Evolutionary conservation across 140 eudicot genomes (phyloP).

Genomic region (Flaveria floridana): DNA sequence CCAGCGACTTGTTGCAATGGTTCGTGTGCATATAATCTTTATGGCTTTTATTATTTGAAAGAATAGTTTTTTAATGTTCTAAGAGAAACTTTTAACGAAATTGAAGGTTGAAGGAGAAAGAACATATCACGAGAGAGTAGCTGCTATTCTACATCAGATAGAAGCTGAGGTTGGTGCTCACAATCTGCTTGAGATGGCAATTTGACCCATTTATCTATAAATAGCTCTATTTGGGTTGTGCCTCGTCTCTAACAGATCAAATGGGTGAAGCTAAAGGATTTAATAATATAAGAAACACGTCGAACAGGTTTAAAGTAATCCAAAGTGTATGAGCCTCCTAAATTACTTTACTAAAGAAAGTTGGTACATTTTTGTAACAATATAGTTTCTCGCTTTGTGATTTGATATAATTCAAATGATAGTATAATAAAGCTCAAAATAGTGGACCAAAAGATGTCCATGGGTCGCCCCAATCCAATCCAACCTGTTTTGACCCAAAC

Average conservation of each 20-base stretch:
- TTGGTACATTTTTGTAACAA: background rate
- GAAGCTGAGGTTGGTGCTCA: conserved; percentile 77
- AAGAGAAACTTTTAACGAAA: conserved; percentile 10
- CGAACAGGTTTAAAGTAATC: background rate
- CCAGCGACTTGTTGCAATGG: conserved; percentile 98
- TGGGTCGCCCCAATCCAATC: background rate
- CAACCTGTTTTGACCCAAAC: background rate
- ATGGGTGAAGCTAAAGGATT: conserved; percentile 7
- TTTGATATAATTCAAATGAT: background rate
- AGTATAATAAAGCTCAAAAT: background rate
- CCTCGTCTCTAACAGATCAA: conserved; percentile 4
- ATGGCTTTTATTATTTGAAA: background rate
- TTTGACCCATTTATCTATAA: conserved; percentile 21
- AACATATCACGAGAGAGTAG: conserved; percentile 82
- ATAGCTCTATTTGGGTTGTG: conserved; percentile 10
- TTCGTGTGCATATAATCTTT: conserved; percentile 21
- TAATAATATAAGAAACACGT: background rate
- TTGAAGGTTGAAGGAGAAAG: conserved; percentile 92
- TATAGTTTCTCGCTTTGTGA: background rate
- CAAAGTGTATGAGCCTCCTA: conserved; percentile 3
- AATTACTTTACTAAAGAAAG: background rate
- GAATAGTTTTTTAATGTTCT: conserved; percentile 1
- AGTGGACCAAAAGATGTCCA: background rate
- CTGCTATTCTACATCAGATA: conserved; percentile 86
- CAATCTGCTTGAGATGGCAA: background rate